Percentiles rank a stretch among this genome's conserved stretches.
Evolutionary conservation across 2,329 filamentous ascomycete genomes (phyloP).

Genomic region (Aspergillus aculeatus): DNA sequence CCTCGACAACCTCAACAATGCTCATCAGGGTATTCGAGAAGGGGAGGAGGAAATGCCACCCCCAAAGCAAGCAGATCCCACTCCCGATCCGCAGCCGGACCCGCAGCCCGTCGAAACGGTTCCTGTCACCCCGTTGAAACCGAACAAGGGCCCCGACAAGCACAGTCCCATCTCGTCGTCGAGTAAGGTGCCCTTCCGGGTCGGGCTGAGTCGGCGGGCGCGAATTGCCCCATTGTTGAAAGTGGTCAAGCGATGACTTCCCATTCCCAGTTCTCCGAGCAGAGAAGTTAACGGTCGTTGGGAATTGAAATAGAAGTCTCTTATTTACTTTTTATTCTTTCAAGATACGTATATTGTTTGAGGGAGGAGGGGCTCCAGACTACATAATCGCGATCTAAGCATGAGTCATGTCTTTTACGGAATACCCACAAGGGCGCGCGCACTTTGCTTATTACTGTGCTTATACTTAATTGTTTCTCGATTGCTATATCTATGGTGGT

Average conservation of each 20-base stretch:
- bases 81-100: background rate
- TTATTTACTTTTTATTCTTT: background rate
- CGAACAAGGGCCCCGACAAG: slow-evolving; percentile 34
- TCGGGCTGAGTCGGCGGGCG: slow-evolving; percentile 50
- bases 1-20: too few species aligned
- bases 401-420: background rate
- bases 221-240: slow-evolving; percentile 51
- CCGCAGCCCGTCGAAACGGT: background rate
- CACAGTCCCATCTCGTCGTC: slow-evolving; percentile 43
- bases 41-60: background rate
- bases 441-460: background rate
- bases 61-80: background rate
- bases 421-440: background rate
- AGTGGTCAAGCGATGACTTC: slow-evolving; percentile 38
- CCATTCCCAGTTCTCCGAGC: background rate
- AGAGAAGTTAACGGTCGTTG: background rate
- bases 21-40: background rate
- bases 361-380: background rate
- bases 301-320: background rate
- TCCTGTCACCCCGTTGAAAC: slow-evolving; percentile 2
- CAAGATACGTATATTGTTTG: background rate
- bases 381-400: background rate
- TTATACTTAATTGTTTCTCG: background rate
- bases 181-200: slow-evolving; percentile 44
- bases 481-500: background rate